phyloP scores from a whole-genome alignment of 805 yeast genomes.

The Candida endomychidarum region DNA sequence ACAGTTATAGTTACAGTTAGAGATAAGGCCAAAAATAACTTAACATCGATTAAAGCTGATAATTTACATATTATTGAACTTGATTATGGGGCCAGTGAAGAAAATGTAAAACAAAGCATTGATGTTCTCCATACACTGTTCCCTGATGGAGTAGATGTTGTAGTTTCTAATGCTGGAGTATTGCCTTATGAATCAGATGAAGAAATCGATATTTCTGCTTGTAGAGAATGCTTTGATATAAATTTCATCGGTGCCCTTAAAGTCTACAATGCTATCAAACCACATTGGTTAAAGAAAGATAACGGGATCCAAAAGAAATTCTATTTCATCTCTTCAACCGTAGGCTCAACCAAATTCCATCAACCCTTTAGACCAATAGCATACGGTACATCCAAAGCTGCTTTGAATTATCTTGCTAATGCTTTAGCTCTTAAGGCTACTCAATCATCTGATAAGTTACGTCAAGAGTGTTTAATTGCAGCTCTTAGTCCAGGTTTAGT shows the following conservation, averaged over 20 bases:
- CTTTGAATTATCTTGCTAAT: slow-evolving; percentile 24
- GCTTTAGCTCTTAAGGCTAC: neutral
- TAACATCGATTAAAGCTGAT: neutral
- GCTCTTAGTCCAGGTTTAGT: slow-evolving; percentile 9
- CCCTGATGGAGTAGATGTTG: slow-evolving; percentile 35
- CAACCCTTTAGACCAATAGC: slow-evolving; percentile 9
- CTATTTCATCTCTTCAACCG: slow-evolving; percentile 16
- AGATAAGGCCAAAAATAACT: neutral
- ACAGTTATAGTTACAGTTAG: slow-evolving; percentile 4
- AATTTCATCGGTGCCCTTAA: slow-evolving; percentile 7
- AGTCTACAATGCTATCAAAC: slow-evolving; percentile 2
- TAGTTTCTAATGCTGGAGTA: slow-evolving; percentile 34
- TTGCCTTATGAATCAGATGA: neutral
- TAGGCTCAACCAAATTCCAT: slow-evolving; percentile 1
- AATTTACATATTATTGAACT: slow-evolving; percentile 5
- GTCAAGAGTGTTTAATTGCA: neutral
- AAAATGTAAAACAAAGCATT: slow-evolving; percentile 1
- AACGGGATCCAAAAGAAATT: slow-evolving; percentile 8
- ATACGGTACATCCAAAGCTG: slow-evolving; percentile 37
- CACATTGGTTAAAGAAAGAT: slow-evolving; percentile 9
- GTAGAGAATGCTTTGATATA: neutral
- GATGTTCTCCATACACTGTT: slow-evolving; percentile 8
- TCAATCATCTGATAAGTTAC: neutral
- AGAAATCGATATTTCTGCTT: neutral
- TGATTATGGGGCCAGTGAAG: neutral